phyloP scores from a whole-genome alignment of 129 eudicot species.

The Centaurea solstitialis region DNA sequence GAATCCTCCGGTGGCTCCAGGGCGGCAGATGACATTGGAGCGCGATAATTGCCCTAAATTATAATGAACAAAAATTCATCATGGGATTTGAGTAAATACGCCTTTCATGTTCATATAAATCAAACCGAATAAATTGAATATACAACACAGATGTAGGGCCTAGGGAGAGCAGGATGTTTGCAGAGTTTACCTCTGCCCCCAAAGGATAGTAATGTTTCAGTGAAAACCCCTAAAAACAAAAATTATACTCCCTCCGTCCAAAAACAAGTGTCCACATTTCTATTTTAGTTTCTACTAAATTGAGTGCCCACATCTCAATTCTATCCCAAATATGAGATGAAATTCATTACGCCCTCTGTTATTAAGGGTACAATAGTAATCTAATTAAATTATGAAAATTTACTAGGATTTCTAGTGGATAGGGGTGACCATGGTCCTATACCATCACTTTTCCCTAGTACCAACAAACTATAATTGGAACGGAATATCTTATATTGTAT shows the following conservation, averaged over 20 bases:
- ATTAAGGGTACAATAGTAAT: neutral
- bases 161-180: neutral
- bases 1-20: conserved; percentile 81
- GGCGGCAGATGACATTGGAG: conserved; percentile 46
- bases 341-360: neutral
- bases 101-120: neutral
- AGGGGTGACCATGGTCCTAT: neutral
- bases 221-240: neutral
- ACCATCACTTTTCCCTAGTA: neutral
- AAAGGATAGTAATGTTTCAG: neutral
- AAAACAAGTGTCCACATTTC: neutral
- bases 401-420: too few species aligned
- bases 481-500: too few species aligned
- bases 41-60: conserved; percentile 61
- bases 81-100: neutral
- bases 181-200: neutral
- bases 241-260: neutral
- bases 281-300: neutral
- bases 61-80: conserved; percentile 1
- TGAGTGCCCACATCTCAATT: neutral
- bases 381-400: neutral
- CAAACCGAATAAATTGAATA: neutral
- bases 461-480: neutral
- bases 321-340: neutral
- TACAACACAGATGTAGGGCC: neutral